Percentiles rank a stretch among this genome's conserved stretches.
These are phyloP conservation scores for Schwanniomyces pseudopolymorphus DNA, from an alignment of 805 yeast genomes.

Conservation along the genomic window DNA sequence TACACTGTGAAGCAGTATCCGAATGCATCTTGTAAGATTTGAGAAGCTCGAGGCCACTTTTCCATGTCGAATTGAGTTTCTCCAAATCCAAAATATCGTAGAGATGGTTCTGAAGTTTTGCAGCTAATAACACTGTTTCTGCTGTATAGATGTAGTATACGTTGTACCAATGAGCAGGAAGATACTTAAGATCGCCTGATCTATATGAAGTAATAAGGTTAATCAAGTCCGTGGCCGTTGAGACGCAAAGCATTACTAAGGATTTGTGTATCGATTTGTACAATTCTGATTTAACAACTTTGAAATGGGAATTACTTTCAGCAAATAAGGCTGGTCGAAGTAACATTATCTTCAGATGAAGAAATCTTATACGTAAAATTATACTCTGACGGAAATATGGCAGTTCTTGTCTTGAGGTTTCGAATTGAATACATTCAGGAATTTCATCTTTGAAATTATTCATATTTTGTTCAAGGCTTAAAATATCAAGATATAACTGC, in stretches of 20 bases:
- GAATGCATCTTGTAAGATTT: conserved; percentile 9
- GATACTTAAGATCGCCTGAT: conserved; percentile 7
- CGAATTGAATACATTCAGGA: conserved; percentile 7
- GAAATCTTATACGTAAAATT: conserved; percentile 8
- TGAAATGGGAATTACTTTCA: conserved; percentile 1
- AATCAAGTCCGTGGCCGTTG: conserved; percentile 9
- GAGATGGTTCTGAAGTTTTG: conserved; percentile 16
- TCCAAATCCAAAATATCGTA: conserved; percentile 9
- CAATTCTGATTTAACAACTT: conserved; percentile 4
- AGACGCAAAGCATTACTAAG: conserved; percentile 8
- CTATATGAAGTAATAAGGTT: conserved; percentile 6
- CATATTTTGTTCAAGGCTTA: conserved; percentile 8
- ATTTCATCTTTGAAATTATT: conserved; percentile 7
- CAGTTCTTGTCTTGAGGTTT: conserved; percentile 1
- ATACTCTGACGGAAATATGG: conserved; percentile 11
- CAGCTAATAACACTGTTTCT: conserved; percentile 18
- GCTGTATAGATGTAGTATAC: conserved; percentile 20
- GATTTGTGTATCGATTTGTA: conserved; percentile 7
- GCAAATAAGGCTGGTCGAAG: conserved; percentile 10
- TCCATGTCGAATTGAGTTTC: conserved; percentile 6
- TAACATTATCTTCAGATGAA: conserved; percentile 12
- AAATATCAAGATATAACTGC: conserved; percentile 7
- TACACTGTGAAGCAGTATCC: conserved; percentile 10
- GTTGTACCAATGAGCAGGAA: conserved; percentile 21
- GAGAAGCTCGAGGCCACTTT: conserved; percentile 6